phyloP scores from a whole-genome alignment of 1,139 yeast species.

The Wickerhamomyces sp. region DNA sequence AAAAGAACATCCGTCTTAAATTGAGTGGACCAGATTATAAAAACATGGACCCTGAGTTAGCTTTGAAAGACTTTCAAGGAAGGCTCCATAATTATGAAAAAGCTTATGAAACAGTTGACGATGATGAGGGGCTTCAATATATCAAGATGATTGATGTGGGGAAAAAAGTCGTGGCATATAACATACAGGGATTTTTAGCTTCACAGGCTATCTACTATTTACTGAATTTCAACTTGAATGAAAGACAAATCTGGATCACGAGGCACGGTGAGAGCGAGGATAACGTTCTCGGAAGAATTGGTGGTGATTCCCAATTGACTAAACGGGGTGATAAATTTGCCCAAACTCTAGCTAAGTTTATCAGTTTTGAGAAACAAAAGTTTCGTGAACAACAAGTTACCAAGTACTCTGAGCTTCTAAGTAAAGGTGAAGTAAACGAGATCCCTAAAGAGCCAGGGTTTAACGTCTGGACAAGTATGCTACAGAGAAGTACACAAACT shows the following conservation, averaged over 20 bases:
- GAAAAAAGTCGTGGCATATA: conserved; percentile 85
- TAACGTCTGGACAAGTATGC: conserved; percentile 93
- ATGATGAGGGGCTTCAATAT: conserved; percentile 73
- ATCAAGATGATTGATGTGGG: conserved; percentile 97
- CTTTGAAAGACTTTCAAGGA: conserved; percentile 76
- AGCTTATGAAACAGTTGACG: conserved; percentile 89
- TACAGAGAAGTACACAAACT: conserved; percentile 72
- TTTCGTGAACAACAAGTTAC: conserved; percentile 64
- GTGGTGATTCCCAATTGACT: conserved; percentile 88
- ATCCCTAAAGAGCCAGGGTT: conserved; percentile 46
- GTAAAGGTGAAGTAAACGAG: conserved; percentile 22
- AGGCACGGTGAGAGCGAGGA: conserved; percentile 92
- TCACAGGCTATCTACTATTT: conserved; percentile 91
- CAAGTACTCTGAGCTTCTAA: conserved; percentile 37
- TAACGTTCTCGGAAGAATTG: conserved; percentile 78
- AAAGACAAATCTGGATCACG: conserved; percentile 92
- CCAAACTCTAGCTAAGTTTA: conserved; percentile 66
- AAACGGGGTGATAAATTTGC: conserved; percentile 74
- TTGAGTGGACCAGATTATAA: conserved; percentile 91
- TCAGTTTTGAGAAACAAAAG: conserved; percentile 65
- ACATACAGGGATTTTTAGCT: conserved; percentile 87
- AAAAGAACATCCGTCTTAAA: conserved; percentile 77
- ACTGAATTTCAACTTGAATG: conserved; percentile 83
- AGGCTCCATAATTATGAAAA: conserved; percentile 79
- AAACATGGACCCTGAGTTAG: conserved; percentile 77